Percentiles rank a stretch among this genome's conserved stretches.
Conservation (phyloP, 2,329 filamentous ascomycete species). For the Colletotrichum sansevieriae region DNA sequence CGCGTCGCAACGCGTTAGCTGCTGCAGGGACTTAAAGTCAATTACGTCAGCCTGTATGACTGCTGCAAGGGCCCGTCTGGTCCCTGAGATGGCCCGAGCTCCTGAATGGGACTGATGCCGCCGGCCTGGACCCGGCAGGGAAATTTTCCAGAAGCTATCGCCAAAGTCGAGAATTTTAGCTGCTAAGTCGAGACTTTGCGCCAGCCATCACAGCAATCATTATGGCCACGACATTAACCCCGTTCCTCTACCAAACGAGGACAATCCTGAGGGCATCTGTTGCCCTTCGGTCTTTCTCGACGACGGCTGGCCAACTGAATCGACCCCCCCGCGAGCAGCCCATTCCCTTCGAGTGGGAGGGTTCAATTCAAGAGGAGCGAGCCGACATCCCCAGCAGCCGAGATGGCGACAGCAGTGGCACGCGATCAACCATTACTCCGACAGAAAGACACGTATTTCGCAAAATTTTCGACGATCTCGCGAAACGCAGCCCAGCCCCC, state of each 20-base stretch:
- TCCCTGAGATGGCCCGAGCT: conserved; percentile 34
- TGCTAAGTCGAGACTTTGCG: background rate
- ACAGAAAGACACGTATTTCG: conserved; percentile 70
- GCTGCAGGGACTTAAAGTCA: conserved; percentile 17
- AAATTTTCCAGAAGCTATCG: conserved; percentile 24
- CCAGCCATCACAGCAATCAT: background rate
- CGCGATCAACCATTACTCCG: conserved; percentile 67
- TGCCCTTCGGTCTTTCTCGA: conserved; percentile 42
- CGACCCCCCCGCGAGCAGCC: conserved; percentile 46
- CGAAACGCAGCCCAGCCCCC: conserved; percentile 2
- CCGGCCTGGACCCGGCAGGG: background rate
- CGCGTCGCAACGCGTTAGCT: conserved; percentile 42
- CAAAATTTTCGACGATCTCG: conserved; percentile 65
- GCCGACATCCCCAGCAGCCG: conserved; percentile 43
- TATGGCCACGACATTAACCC: conserved; percentile 66
- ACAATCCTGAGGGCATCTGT: conserved; percentile 63
- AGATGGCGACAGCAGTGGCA: conserved; percentile 41
- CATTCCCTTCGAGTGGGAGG: conserved; percentile 67
- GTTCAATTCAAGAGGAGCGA: conserved; percentile 43
- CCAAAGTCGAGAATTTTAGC: background rate
- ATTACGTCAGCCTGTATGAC: conserved; percentile 27
- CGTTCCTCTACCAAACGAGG: conserved; percentile 80
- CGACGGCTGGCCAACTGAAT: conserved; percentile 26
- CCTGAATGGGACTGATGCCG: background rate
- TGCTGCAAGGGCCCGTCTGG: background rate